Conservation (phyloP, 2,329 filamentous ascomycete genomes). For the Fusarium concolor region DNA sequence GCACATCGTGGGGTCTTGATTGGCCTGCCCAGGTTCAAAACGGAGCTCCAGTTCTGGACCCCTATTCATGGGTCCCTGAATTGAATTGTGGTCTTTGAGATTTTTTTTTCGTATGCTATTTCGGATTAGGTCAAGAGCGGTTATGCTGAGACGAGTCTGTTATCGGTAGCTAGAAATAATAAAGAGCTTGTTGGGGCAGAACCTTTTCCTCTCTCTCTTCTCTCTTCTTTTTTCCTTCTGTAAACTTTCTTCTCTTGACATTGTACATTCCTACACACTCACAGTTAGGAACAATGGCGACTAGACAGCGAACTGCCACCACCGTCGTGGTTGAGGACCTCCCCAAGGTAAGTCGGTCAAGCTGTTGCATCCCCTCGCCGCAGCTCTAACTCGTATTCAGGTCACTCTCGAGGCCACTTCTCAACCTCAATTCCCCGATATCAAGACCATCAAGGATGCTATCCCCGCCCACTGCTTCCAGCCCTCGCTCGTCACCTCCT, state of each 20-base stretch:
- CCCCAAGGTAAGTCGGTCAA: slow-evolving; percentile 28
- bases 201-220: background rate
- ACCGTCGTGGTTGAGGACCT: slow-evolving; percentile 36
- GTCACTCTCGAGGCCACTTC: slow-evolving; percentile 36
- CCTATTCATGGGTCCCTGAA: slow-evolving; percentile 36
- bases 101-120: slow-evolving; percentile 31
- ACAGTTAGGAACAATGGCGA: slow-evolving; percentile 36
- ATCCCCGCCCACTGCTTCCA: slow-evolving; percentile 73
- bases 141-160: slow-evolving; percentile 20
- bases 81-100: slow-evolving; percentile 4
- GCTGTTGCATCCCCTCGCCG: background rate
- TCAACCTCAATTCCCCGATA: slow-evolving; percentile 45
- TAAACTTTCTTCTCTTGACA: slow-evolving; percentile 6
- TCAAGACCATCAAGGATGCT: slow-evolving; percentile 53
- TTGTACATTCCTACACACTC: slow-evolving; percentile 4
- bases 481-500: slow-evolving; percentile 62
- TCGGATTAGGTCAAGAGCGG: slow-evolving; percentile 40
- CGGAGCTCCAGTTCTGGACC: slow-evolving; percentile 37
- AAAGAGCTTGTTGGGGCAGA: slow-evolving; percentile 21
- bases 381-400: slow-evolving; percentile 21
- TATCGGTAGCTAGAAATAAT: slow-evolving; percentile 12
- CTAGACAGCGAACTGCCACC: slow-evolving; percentile 44
- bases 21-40: slow-evolving; percentile 21
- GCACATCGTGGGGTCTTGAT: slow-evolving; percentile 39
- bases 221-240: background rate